Conservation (phyloP, 208 protist species). For the Leishmania lainsoni region DNA sequence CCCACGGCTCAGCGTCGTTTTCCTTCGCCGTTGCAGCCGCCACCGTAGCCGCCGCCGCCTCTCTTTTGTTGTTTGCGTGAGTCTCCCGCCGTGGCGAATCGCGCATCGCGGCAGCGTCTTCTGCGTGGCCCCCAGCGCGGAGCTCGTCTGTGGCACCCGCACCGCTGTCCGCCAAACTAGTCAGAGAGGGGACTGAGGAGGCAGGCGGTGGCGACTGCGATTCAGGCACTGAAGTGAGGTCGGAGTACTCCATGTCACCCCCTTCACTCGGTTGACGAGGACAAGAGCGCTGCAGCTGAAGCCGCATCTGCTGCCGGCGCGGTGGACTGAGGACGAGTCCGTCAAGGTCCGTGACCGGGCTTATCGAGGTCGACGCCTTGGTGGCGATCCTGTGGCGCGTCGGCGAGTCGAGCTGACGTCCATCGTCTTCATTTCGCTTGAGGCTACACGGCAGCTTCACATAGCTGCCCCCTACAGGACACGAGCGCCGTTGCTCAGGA, state of each 20-base stretch:
- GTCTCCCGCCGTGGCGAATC: background rate
- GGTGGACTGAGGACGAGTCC: constrained; percentile 45
- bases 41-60: background rate
- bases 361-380: constrained; percentile 6
- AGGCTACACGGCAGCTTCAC: background rate
- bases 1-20: background rate
- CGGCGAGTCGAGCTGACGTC: background rate
- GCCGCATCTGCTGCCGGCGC: constrained; percentile 17
- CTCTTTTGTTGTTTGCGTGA: too few relatives aligned
- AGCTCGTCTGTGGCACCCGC: background rate
- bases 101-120: background rate
- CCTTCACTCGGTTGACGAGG: constrained; percentile 1
- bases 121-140: background rate
- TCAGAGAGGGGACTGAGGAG: background rate
- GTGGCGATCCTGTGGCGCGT: background rate
- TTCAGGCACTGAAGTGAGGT: background rate
- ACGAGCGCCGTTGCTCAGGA: background rate
- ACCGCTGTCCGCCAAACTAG: background rate
- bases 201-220: background rate
- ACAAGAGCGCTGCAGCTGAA: constrained; percentile 14
- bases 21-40: background rate
- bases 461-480: background rate
- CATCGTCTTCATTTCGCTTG: background rate
- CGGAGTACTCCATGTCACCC: background rate
- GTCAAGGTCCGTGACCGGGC: constrained; percentile 14